Base-by-base conservation (phyloP, 768 basidiomycete genomes). In the Trametes punicea region DNA sequence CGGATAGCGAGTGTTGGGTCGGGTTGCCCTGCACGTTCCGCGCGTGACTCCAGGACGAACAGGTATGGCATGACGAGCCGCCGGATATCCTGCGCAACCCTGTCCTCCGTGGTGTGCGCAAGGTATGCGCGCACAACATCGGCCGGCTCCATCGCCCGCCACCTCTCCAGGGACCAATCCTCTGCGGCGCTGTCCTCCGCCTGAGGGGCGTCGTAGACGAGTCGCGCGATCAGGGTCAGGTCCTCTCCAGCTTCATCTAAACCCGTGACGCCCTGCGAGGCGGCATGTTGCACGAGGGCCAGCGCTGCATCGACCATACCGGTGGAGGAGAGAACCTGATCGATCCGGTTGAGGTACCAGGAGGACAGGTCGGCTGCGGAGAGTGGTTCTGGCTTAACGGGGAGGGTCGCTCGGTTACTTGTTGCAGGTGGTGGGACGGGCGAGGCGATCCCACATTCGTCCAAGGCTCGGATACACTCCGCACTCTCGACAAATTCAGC, bases 241-340 rank as follows among this genome's bases (percentile, higher is more conserved):
- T 98, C 95, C 73, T 98, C 96, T 2, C 94, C 96, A 2, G 94
- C 70, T 65, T 85, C 83, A 62, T 96, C 95, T 38, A 99, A 79
- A 1, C 75, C 82, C 18, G 83, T 79, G 11, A 97, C 75, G 13
- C 87, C 88, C 62, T 83, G 82, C 7, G 93, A 87, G 10, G 88
- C 93, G 13, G 85, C 94, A 60, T 96, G 85, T 68, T 97, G 95
- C 8, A 93, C 79, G 41, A 88, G 76, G 6, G 83, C 81, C 18
- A 98, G 77, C 4, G 93, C 91, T 30, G 82, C 70, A 63, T 94
- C 88, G 39, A 94, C 73, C 72, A 93, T 80, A 1, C 93, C 94
- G 0, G 86, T 84, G 0, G 75, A 73, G 6, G 74, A 68, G 25
- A 94, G 80, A 57, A 93, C 79, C 13, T 65, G 59, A 36, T 85